Percentiles rank a stretch among this genome's conserved stretches.
These are phyloP conservation scores for Fusarium sp. DNA, from an alignment of 2,329 filamentous ascomycete genomes.

Conservation along the genomic window DNA sequence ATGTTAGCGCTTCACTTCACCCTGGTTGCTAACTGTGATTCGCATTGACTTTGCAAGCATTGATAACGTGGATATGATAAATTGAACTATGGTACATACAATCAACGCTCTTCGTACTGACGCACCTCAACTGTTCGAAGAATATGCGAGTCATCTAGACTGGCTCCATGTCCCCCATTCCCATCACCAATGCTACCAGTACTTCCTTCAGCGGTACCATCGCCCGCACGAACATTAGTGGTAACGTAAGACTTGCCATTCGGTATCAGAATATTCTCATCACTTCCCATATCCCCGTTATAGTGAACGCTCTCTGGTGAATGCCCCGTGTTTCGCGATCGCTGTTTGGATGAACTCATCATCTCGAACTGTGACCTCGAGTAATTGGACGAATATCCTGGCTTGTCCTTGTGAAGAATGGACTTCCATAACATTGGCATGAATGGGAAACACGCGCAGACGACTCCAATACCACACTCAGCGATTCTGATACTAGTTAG, in stretches of 20 bases:
- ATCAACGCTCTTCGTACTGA: constrained; percentile 13
- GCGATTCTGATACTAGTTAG: constrained; percentile 10
- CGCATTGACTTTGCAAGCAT: rapidly evolving
- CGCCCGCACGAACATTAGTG: not conserved
- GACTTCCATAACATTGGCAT: constrained; percentile 33
- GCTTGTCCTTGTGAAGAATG: constrained; percentile 21
- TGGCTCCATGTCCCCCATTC: not conserved
- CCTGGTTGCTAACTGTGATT: rapidly evolving
- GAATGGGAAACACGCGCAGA: constrained; percentile 30
- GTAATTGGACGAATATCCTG: constrained; percentile 22
- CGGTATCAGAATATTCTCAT: constrained; percentile 21
- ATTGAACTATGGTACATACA: too few relatives aligned
- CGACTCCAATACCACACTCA: constrained; percentile 25
- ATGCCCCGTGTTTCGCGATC: constrained; percentile 1
- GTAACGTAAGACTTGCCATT: constrained; percentile 12
- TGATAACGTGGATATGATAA: rapidly evolving
- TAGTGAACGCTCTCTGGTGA: not conserved
- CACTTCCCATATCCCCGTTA: constrained; percentile 4
- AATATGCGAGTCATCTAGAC: constrained; percentile 14
- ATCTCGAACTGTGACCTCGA: constrained; percentile 24
- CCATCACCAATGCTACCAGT: not conserved
- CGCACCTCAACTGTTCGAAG: constrained; percentile 20
- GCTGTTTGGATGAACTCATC: constrained; percentile 14
- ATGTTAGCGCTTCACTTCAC: not conserved
- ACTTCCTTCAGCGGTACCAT: not conserved